phyloP scores from a whole-genome alignment of 805 yeast species.

The Candida multigemmis region DNA sequence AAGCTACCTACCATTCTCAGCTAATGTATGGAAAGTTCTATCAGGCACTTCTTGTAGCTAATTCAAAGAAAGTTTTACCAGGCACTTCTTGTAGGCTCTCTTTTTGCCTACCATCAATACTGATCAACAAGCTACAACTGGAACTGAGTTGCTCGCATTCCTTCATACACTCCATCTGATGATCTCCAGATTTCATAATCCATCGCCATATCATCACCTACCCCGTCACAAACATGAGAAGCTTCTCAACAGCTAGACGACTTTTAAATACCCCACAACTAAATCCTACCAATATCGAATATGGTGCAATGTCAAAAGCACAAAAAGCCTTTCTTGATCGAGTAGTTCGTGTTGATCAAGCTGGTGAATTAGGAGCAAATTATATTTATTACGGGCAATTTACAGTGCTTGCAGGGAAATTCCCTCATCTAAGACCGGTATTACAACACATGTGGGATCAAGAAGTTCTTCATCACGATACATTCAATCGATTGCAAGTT shows the following conservation, averaged over 20 bases:
- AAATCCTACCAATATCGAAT: conserved; percentile 12
- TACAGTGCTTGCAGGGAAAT: conserved; percentile 56
- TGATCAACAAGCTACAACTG: too few species aligned
- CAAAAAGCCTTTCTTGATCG: conserved; percentile 67
- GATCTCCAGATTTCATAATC: conserved; percentile 3
- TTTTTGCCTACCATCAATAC: too few species aligned
- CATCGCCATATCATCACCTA: conserved; percentile 1
- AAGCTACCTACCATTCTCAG: too few species aligned
- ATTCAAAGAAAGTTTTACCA: too few species aligned
- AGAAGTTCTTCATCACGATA: conserved; percentile 81
- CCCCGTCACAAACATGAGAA: conserved; percentile 1
- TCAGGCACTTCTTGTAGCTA: too few species aligned
- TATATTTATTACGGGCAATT: conserved; percentile 90
- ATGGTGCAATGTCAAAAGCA: conserved; percentile 36
- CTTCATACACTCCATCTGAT: too few species aligned
- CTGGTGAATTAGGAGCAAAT: conserved; percentile 96
- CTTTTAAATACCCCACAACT: conserved; percentile 2
- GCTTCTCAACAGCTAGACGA: conserved; percentile 1
- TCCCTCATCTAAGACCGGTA: conserved; percentile 71
- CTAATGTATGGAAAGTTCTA: too few species aligned
- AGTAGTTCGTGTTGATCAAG: conserved; percentile 88
- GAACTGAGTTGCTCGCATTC: too few species aligned
- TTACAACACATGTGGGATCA: conserved; percentile 98
- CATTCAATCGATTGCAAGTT: conserved; percentile 72
- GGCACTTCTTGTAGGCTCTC: too few species aligned